These are phyloP conservation scores for Malassezia yamatoensis DNA, from an alignment of 1,284 basidiomycete species.

Conservation along the genomic window DNA sequence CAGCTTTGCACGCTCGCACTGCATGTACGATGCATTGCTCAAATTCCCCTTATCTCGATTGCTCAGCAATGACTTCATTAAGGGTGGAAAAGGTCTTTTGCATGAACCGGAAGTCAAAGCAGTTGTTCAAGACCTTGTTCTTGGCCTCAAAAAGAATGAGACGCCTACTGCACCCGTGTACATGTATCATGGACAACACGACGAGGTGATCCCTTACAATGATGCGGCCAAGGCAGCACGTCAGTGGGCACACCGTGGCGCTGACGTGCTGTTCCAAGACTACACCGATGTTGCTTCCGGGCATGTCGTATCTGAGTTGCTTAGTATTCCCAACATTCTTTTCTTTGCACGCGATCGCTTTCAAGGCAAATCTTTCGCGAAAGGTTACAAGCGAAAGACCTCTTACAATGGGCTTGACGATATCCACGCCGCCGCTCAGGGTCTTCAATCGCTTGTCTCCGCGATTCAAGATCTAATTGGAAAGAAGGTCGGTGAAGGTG, in stretches of 20 bases:
- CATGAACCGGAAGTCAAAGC: background rate
- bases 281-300: constrained; percentile 21
- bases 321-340: constrained; percentile 21
- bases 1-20: background rate
- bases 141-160: background rate
- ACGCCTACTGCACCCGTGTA: background rate
- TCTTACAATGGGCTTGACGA: background rate
- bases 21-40: background rate
- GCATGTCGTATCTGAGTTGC: constrained; percentile 23
- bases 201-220: background rate
- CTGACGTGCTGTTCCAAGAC: constrained; percentile 24
- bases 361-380: constrained; percentile 11
- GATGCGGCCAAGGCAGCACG: background rate
- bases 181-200: background rate
- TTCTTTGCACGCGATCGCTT: constrained; percentile 21
- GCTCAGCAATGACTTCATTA: background rate
- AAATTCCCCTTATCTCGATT: background rate
- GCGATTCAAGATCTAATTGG: constrained; percentile 4
- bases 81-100: background rate
- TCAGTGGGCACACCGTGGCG: constrained; percentile 23
- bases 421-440: background rate
- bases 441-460: background rate
- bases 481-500: background rate
- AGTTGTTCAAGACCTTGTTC: background rate
- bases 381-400: background rate